Evolutionary conservation across 345 rosid genomes (phyloP).

Genomic region (Mangifera indica): DNA sequence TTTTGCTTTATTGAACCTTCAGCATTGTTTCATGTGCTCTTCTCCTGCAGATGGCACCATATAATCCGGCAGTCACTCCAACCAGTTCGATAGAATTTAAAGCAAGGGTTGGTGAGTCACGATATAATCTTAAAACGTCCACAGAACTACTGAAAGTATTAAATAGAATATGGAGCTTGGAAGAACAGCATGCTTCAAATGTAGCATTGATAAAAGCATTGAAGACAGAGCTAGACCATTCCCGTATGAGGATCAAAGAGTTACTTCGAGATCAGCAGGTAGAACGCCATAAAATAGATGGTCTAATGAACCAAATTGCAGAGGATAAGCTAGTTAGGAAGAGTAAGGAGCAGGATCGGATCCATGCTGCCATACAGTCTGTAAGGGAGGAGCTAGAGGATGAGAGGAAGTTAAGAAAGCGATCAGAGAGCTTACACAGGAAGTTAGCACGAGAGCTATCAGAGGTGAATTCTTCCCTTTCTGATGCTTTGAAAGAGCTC

Average conservation of each 20-base stretch:
- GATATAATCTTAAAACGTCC: conserved; percentile 79
- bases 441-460: conserved; percentile 78
- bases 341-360: conserved; percentile 71
- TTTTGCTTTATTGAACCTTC: not conserved
- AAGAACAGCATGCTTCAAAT: conserved; percentile 83
- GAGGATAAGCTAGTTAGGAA: conserved; percentile 75
- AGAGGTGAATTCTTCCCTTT: conserved; percentile 61
- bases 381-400: conserved; percentile 84
- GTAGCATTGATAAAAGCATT: conserved; percentile 65
- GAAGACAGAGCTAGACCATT: conserved; percentile 71
- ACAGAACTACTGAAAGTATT: conserved; percentile 85
- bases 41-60: conserved; percentile 67
- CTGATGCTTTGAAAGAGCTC: conserved; percentile 55
- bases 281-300: conserved; percentile 67
- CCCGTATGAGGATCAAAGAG: conserved; percentile 67
- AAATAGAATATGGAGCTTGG: conserved; percentile 90
- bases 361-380: conserved; percentile 68
- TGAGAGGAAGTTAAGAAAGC: conserved; percentile 78
- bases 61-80: conserved; percentile 78
- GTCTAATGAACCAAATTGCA: conserved; percentile 78
- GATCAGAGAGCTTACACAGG: conserved; percentile 84
- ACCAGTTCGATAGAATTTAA: conserved; percentile 66
- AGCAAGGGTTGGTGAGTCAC: conserved; percentile 65
- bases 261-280: conserved; percentile 70
- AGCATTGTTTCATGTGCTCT: conserved; percentile 19